Conservation (phyloP, 1,284 basidiomycete species). For the Abortiporus biennis region DNA sequence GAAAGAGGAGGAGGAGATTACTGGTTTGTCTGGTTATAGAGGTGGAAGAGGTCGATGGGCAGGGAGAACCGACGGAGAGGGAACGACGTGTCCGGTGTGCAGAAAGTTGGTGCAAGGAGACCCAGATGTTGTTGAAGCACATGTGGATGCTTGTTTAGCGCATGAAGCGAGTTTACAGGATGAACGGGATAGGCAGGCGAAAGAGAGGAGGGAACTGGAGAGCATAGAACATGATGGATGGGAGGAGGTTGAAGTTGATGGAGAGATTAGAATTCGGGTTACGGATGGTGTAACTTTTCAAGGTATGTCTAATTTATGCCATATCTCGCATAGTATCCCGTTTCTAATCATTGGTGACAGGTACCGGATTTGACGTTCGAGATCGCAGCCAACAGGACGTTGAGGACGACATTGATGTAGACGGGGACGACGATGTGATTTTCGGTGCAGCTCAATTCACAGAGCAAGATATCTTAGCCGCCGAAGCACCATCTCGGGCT, state of each 20-base stretch:
- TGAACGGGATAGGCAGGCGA: slow-evolving; percentile 34
- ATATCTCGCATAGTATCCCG: too few species aligned
- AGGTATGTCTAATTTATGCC: slow-evolving; percentile 28
- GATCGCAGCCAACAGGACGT: slow-evolving; percentile 50
- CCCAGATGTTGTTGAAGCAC: slow-evolving; percentile 65
- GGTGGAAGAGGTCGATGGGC: slow-evolving; percentile 21
- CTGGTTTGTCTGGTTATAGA: slow-evolving; percentile 17
- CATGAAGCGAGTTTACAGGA: slow-evolving; percentile 33
- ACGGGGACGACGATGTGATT: slow-evolving; percentile 62
- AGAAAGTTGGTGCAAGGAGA: slow-evolving; percentile 50
- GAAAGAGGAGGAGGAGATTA: slow-evolving; percentile 48
- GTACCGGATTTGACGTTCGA: slow-evolving; percentile 62
- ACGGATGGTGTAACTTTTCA: slow-evolving; percentile 31
- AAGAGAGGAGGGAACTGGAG: slow-evolving; percentile 24
- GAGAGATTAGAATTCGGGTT: slow-evolving; percentile 21
- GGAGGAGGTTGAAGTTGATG: slow-evolving; percentile 29
- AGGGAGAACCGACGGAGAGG: slow-evolving; percentile 26
- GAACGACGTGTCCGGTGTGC: slow-evolving; percentile 63
- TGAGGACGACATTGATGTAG: slow-evolving; percentile 73
- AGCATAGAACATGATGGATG: slow-evolving; percentile 23
- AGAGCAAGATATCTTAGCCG: slow-evolving; percentile 55
- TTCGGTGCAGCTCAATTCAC: slow-evolving; percentile 71
- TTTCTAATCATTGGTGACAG: too few species aligned
- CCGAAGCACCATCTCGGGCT: slow-evolving; percentile 12
- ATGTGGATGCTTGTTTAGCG: slow-evolving; percentile 69